A percentile compares a stretch with the other conserved stretches of the same genome.
phyloP scores from a whole-genome alignment of 2,329 filamentous ascomycete species.

The Ophiostoma quercus region DNA sequence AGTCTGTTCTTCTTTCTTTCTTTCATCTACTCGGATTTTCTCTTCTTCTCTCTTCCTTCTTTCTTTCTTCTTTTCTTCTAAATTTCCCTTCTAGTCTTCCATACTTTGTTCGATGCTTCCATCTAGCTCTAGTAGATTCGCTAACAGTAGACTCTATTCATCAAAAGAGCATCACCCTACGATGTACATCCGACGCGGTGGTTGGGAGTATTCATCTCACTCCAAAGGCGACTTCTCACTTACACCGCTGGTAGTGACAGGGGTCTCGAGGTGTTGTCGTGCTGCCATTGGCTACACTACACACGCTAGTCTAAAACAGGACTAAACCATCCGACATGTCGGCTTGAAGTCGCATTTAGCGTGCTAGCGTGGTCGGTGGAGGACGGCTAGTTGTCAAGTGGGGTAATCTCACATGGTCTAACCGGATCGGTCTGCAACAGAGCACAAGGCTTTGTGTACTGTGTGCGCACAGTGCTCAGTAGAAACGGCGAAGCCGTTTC shows the following conservation, averaged over 20 bases:
- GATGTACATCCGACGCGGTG: neutral
- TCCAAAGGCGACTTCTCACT: neutral
- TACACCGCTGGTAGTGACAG: conserved; percentile 7
- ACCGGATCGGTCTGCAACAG: neutral
- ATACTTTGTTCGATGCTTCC: neutral
- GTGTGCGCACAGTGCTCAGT: neutral
- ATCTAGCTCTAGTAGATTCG: neutral
- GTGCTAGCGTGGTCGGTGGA: conserved; percentile 5
- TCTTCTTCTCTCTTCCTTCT: neutral
- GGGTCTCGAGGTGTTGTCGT: conserved; percentile 6
- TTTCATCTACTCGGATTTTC: neutral
- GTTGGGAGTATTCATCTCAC: neutral
- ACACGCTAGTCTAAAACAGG: neutral
- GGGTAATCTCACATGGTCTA: neutral
- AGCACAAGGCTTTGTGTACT: neutral
- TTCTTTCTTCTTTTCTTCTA: neutral
- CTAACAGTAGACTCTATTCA: too few relatives aligned
- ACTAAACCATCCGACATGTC: neutral
- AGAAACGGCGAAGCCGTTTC: neutral
- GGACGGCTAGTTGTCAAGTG: conserved; percentile 5
- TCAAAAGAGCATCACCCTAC: too few relatives aligned
- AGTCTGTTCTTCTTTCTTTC: neutral
- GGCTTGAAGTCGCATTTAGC: neutral
- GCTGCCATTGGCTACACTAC: neutral
- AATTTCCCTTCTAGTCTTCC: neutral